Evolutionary conservation across 305 asterid species (phyloP), one percentile per base, ranked within the genome.

Genomic region (Fraxinus greggii): DNA sequence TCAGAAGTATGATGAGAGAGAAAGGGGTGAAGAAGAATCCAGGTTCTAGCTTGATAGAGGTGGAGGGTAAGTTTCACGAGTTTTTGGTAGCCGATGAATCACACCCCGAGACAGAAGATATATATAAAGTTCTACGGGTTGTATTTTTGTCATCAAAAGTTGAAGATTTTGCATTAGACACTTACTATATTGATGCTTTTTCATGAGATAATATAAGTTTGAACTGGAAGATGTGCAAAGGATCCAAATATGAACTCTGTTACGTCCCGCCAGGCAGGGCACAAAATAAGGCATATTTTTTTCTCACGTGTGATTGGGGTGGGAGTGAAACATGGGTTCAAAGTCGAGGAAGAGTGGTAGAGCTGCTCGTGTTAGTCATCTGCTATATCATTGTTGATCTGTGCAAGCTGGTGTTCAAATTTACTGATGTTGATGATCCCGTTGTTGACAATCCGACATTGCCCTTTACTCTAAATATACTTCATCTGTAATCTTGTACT

Each of bases 21-120:
- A 92, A 83, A 4, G 93, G 96, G 17, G 42, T 88, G 23, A 90
- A 87, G 90, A 93, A 93, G 85, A 88, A 78, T 45, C 93, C 93
- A 1, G 97, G 97, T 19, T 85, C 84, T 45, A 93, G 97, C 89
- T 90, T 83, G 10, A 88, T 93, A 76, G 94, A 92, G 89, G 89
- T 92, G 56, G 90, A 87, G 36, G 93, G 94, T n/a, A 76, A 59
- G 74, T 88, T 88, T 76, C 95, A 90, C 26, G 92, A 90, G 72
- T 93, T 93, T 89, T 85, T 92, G 72, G 92, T 82, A n/a, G 92
- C 89, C 67, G 95, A 89, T 28, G 86, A 86, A 78, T 87, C 89
- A 6, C 95, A 93, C 80, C 92, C 87, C 2, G 75, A 80, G 31
- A 83, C 89, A 2, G 31, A 83, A 83, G 89, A 86, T 24, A 93